Percentiles rank a stretch among this genome's conserved stretches.
Evolutionary conservation across 805 yeast genomes (phyloP).

Genomic region (Ogataea pignaliae): DNA sequence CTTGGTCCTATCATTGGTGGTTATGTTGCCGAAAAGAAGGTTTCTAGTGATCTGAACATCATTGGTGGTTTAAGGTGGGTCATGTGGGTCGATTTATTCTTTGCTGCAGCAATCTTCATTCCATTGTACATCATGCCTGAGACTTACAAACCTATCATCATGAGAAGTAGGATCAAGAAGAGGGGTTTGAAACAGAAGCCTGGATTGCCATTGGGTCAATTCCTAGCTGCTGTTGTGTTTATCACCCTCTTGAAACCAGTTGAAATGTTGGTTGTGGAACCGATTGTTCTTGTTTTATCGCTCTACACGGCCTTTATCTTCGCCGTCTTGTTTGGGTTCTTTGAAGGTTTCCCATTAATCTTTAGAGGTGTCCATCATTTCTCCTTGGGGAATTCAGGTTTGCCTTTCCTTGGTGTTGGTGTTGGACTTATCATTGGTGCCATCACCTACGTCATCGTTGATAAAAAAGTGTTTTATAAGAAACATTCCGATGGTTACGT

Average conservation of each 20-base stretch:
- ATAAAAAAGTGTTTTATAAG: constrained; percentile 46
- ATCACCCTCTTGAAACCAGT: constrained; percentile 58
- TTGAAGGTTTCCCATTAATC: constrained; percentile 74
- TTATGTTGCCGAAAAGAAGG: constrained; percentile 53
- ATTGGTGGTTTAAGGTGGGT: constrained; percentile 62
- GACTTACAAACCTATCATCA: constrained; percentile 67
- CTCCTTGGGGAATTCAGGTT: constrained; percentile 58
- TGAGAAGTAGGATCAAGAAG: constrained; percentile 54
- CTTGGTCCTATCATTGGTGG: constrained; percentile 74
- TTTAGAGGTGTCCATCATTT: constrained; percentile 61
- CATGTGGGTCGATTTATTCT: constrained; percentile 67
- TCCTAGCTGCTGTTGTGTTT: constrained; percentile 41
- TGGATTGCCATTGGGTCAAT: constrained; percentile 30
- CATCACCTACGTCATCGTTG: constrained; percentile 43
- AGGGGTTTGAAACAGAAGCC: constrained; percentile 49
- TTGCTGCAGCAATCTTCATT: constrained; percentile 53
- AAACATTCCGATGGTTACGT: constrained; percentile 59
- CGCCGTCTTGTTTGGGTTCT: constrained; percentile 75
- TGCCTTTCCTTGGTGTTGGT: constrained; percentile 70
- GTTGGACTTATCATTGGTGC: constrained; percentile 60
- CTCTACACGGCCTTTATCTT: constrained; percentile 69
- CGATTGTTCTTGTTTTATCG: constrained; percentile 67
- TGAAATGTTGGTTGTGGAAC: constrained; percentile 67
- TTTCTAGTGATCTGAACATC: constrained; percentile 8
- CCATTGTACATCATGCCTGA: constrained; percentile 50